Conservation (phyloP, 1,284 basidiomycete species). For the Ganoderma sinense region DNA sequence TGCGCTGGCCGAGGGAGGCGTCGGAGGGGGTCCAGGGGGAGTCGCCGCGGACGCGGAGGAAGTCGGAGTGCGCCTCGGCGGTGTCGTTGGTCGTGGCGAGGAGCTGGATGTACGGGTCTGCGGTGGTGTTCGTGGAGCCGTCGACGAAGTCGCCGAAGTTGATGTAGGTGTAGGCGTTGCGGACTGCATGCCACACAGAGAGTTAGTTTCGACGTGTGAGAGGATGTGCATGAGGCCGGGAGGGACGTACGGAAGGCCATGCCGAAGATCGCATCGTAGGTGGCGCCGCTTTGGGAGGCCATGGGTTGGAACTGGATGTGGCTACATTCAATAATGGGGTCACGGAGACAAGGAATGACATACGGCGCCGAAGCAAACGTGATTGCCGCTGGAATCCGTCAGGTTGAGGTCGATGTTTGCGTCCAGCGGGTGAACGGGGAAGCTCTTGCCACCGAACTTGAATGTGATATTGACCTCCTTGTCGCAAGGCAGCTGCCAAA, state of each 20-base stretch:
- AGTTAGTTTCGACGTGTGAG: not conserved
- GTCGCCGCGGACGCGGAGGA: constrained; percentile 38
- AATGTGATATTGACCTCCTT: constrained; percentile 67
- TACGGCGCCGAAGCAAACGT: constrained; percentile 36
- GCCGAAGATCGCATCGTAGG: constrained; percentile 42
- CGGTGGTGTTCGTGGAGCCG: constrained; percentile 32
- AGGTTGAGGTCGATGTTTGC: constrained; percentile 34
- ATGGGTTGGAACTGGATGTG: constrained; percentile 38
- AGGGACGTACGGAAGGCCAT: constrained; percentile 42
- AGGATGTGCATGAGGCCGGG: not conserved
- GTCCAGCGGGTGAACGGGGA: constrained; percentile 69
- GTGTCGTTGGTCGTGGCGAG: constrained; percentile 40
- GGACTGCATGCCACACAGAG: constrained; percentile 34
- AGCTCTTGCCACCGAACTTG: constrained; percentile 55
- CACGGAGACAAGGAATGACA: constrained; percentile 5
- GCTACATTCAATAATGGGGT: not conserved
- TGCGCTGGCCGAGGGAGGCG: constrained; percentile 13
- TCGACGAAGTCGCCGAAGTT: constrained; percentile 48
- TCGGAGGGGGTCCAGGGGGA: constrained; percentile 13
- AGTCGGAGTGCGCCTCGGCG: constrained; percentile 41
- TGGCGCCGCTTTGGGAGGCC: constrained; percentile 24
- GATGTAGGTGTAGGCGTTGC: constrained; percentile 44
- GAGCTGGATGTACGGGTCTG: constrained; percentile 44
- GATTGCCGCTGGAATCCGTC: constrained; percentile 27
- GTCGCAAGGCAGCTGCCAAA: constrained; percentile 64